phyloP scores from a whole-genome alignment of 768 basidiomycete species.

The Galerina sulciceps region DNA sequence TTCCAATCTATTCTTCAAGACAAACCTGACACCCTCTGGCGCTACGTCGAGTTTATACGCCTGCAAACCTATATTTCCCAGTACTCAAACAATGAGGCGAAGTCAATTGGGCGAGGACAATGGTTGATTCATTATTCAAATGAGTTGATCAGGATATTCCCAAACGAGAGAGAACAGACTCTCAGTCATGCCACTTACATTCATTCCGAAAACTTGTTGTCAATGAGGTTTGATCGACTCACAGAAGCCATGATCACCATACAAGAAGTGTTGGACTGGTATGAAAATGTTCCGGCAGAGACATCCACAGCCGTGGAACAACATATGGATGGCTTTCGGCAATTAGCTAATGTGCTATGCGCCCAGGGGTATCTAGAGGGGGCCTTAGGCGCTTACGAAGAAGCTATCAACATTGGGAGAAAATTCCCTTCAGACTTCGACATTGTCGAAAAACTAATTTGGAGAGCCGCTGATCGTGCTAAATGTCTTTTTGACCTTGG shows the following conservation, averaged over 20 bases:
- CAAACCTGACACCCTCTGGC: neutral
- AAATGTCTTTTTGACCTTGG: conserved; percentile 6
- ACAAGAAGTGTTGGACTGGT: neutral
- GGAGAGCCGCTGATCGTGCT: neutral
- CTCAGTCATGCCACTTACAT: neutral
- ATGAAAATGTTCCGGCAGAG: neutral
- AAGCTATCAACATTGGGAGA: conserved; percentile 2
- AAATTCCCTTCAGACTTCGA: neutral
- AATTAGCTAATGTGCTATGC: neutral
- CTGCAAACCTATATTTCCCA: neutral
- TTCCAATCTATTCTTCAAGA: neutral
- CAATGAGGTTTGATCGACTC: neutral
- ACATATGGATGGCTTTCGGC: neutral
- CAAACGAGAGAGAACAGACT: neutral
- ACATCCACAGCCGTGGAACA: neutral
- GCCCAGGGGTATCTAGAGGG: neutral
- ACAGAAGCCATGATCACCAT: neutral
- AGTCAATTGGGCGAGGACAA: neutral
- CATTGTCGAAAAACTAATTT: neutral
- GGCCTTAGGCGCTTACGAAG: neutral
- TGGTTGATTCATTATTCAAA: neutral
- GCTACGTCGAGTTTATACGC: neutral
- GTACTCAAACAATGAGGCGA: neutral
- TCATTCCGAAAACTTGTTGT: neutral
- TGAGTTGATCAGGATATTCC: neutral